phyloP scores from a whole-genome alignment of 2,329 filamentous ascomycete genomes.

The Fusarium sacchari region DNA sequence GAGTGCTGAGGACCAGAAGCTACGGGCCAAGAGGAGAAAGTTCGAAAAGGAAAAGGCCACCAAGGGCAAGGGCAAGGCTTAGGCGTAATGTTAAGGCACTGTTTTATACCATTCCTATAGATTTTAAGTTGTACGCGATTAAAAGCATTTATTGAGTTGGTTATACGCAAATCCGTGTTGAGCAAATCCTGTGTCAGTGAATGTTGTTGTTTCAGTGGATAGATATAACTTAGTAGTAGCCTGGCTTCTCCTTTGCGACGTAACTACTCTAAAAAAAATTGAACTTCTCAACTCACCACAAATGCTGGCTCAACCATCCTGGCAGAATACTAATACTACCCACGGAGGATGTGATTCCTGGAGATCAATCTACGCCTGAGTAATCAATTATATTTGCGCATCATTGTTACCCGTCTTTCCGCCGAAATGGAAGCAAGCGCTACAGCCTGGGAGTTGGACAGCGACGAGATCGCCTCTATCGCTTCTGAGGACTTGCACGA shows the following conservation, averaged over 20 bases:
- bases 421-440: slow-evolving; percentile 37
- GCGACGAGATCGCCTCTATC: slow-evolving; percentile 58
- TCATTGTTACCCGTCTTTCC: background rate
- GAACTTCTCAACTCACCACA: slow-evolving; percentile 22
- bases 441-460: slow-evolving; percentile 55
- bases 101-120: slow-evolving; percentile 47
- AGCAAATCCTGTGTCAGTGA: background rate
- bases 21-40: slow-evolving; percentile 90
- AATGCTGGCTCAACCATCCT: background rate
- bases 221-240: background rate
- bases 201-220: slow-evolving; percentile 9
- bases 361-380: background rate
- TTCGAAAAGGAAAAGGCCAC: slow-evolving; percentile 74
- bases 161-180: background rate
- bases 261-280: slow-evolving; percentile 29
- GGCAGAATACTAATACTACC: background rate
- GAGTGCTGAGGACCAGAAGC: slow-evolving; percentile 86
- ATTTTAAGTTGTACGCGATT: slow-evolving; percentile 40
- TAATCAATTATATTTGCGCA: background rate
- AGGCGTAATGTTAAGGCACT: slow-evolving; percentile 49
- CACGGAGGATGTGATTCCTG: background rate
- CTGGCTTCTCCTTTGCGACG: background rate
- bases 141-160: slow-evolving; percentile 26
- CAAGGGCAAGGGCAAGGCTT: slow-evolving; percentile 54
- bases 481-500: slow-evolving; percentile 58